Conservation (phyloP, 208 protist species). For the Perkinsela sp. region DNA sequence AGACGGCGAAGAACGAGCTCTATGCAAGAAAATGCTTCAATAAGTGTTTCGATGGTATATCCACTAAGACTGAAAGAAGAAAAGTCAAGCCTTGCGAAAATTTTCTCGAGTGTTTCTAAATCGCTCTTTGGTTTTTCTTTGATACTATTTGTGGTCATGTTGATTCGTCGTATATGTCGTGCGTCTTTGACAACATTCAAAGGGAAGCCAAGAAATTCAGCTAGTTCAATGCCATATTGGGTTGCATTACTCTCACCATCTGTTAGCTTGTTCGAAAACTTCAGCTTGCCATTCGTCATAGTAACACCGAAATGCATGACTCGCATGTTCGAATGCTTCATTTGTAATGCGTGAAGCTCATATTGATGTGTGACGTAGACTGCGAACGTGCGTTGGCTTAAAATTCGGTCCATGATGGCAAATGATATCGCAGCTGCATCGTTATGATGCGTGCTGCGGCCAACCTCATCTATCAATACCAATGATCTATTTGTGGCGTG, state of each 20-base stretch:
- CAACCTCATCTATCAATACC: constrained; percentile 89
- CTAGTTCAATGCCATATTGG: constrained; percentile 3
- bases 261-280: constrained; percentile 2
- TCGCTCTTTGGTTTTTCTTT: no score
- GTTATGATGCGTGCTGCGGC: constrained; percentile 70
- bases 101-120: no score
- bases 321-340: constrained; percentile 1
- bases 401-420: constrained; percentile 45
- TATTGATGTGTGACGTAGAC: constrained; percentile 32
- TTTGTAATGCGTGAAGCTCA: constrained; percentile 2
- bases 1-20: no score
- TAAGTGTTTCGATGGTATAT: no score
- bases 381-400: constrained; percentile 4
- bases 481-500: constrained; percentile 63
- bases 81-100: no score
- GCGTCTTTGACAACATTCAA: constrained; percentile 1
- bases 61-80: no score
- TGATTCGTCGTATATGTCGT: no score
- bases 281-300: background rate
- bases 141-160: no score
- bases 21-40: no score
- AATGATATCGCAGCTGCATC: constrained; percentile 80
- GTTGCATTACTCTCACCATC: background rate
- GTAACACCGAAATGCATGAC: constrained; percentile 4
- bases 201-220: constrained; percentile 3